Evolutionary conservation across 805 yeast genomes (phyloP).

Genomic region (Wickerhamia fluorescens): DNA sequence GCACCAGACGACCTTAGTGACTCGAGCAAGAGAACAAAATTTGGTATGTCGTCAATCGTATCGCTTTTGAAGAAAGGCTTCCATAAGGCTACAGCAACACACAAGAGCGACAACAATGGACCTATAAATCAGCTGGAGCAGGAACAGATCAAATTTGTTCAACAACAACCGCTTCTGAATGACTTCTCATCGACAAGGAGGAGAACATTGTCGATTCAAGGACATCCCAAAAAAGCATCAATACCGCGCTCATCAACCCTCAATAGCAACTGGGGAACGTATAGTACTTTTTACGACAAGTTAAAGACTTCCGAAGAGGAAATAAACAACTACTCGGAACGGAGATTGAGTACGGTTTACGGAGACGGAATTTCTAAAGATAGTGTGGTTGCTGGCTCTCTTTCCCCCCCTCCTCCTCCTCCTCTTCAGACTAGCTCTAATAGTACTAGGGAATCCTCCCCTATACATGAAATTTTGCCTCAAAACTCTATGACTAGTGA

Average conservation of each 20-base stretch:
- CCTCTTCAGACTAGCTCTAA: background rate
- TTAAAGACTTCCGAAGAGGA: conserved; percentile 13
- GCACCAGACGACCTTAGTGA: too few species aligned
- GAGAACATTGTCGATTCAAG: conserved; percentile 20
- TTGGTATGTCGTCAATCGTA: too few species aligned
- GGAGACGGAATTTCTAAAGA: conserved; percentile 9
- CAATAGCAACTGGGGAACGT: too few species aligned
- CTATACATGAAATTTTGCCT: conserved; percentile 1
- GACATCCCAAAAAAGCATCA: conserved; percentile 7
- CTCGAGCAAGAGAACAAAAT: too few species aligned
- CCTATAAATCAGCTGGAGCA: too few species aligned
- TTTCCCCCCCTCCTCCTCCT: background rate
- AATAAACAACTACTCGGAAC: conserved; percentile 19
- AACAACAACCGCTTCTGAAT: conserved; percentile 14
- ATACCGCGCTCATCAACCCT: conserved; percentile 26
- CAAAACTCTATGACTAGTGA: background rate
- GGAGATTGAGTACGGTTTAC: conserved; percentile 18
- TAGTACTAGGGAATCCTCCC: conserved; percentile 4
- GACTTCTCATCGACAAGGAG: conserved; percentile 22
- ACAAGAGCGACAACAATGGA: too few species aligned
- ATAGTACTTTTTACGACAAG: conserved; percentile 12
- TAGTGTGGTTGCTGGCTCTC: conserved; percentile 3
- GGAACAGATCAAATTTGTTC: conserved; percentile 3
- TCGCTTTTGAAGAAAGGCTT: too few species aligned
- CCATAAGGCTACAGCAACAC: too few species aligned